Evolutionary conservation across 2,329 filamentous ascomycete species (phyloP), one percentile per base, ranked within the genome.

Genomic region (Sporothrix humicola): DNA sequence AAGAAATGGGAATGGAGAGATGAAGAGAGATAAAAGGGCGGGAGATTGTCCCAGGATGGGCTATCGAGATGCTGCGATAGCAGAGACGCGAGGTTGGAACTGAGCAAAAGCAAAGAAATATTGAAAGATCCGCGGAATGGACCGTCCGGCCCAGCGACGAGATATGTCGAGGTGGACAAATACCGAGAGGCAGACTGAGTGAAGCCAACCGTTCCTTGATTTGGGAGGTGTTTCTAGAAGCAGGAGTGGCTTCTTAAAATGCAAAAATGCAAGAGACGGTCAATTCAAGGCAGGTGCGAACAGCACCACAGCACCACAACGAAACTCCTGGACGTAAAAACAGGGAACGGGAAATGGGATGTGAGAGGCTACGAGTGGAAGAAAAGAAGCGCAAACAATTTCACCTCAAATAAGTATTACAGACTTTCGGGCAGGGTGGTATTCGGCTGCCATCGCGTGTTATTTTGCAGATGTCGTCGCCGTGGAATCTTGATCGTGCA

Each of bases 31-130:
- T n/a, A 42, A 37, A 58, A 59, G 68, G 52, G 66, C 66, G 46
- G 68, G 68, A 59, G 52, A 70, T 70, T 72, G 69, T 12, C 61
- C 20, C 42, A 66, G 20, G 58, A 46, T 23, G 26, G 42, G 56
- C 70, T 72, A 54, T 26, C 8, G 69, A 70, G 46, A 17, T 26
- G 44, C 46, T 8, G n/a, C 8, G 31, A 63, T 15, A n/a, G 26
- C 20, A 44, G 31, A 56, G 31, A 37, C 7, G 31, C 7, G 31
- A 37, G 17, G 50, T 7, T 58, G 50, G 52, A 42, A 1, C 15
- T 8, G 9, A 23, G 20, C 20, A 58, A 44, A 46, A 17, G 10
- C 17, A 50, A 42, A 54, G 37, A 26, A 69, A 42, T 26, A 46
- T 3, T 20, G 31, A 23, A 15, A 37, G 31, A 42, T n/a, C n/a